A percentile compares a stretch with the other conserved stretches of the same genome.
Evolutionary conservation across 441 rosid species (phyloP).

Genomic region (Capsella rubella): DNA sequence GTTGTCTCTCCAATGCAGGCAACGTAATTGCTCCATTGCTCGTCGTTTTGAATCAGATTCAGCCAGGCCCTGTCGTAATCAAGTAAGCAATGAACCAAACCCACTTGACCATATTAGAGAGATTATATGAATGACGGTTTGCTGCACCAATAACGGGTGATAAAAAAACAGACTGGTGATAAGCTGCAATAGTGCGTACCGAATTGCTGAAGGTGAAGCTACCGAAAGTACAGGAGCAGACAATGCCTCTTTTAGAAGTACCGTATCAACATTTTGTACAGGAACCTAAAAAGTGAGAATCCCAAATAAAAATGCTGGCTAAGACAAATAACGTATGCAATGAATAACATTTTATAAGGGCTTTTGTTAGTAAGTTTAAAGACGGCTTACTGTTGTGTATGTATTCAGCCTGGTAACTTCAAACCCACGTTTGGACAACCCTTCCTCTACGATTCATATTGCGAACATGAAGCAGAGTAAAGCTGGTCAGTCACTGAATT

Average conservation of each 20-base stretch:
- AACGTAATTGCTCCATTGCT: slow-evolving; percentile 66
- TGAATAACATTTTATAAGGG: neutral
- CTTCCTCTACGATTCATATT: slow-evolving; percentile 73
- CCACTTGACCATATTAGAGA: neutral
- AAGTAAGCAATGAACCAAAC: slow-evolving; percentile 29
- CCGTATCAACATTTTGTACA: slow-evolving; percentile 68
- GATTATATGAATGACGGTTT: neutral
- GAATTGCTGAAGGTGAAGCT: slow-evolving; percentile 92
- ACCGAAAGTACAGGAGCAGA: slow-evolving; percentile 81
- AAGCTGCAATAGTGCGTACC: slow-evolving; percentile 48
- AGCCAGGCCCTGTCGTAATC: slow-evolving; percentile 76
- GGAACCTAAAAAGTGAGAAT: slow-evolving; percentile 59
- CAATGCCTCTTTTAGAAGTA: slow-evolving; percentile 66
- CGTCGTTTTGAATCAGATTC: slow-evolving; percentile 61
- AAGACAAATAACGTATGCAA: neutral
- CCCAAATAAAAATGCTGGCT: neutral
- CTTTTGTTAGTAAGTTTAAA: neutral
- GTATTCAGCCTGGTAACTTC: slow-evolving; percentile 91
- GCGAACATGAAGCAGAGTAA: slow-evolving; percentile 25
- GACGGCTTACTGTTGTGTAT: slow-evolving; percentile 81
- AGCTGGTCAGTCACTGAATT: slow-evolving; percentile 25
- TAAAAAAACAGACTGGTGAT: neutral
- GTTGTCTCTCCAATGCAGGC: slow-evolving; percentile 98
- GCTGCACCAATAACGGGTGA: neutral
- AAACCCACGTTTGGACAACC: slow-evolving; percentile 85